phyloP scores from a whole-genome alignment of 352 stramenopile species.

The Pythium volutum region DNA sequence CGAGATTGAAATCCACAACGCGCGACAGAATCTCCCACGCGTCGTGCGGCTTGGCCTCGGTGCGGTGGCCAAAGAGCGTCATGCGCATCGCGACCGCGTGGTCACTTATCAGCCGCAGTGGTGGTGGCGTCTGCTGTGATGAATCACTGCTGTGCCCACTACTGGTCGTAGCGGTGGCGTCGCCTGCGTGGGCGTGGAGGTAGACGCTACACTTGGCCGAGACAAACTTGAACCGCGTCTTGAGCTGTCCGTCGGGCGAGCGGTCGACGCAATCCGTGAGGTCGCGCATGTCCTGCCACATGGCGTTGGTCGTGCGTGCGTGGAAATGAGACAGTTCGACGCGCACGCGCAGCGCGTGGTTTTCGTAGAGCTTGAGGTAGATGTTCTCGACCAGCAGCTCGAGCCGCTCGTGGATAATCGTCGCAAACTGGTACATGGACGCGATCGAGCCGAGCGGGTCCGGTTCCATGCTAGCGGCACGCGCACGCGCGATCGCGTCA shows the following conservation, averaged over 20 bases:
- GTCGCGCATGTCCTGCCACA: conserved; percentile 68
- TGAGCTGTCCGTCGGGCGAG: conserved; percentile 56
- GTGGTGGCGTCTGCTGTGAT: no score
- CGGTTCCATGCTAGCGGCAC: conserved; percentile 41
- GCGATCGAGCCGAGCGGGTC: conserved; percentile 63
- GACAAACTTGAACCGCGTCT: conserved; percentile 63
- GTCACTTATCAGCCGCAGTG: conserved; percentile 37
- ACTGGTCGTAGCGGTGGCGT: not conserved
- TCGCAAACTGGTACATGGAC: conserved; percentile 54
- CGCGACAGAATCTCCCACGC: conserved; percentile 51
- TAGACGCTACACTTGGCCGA: conserved; percentile 49
- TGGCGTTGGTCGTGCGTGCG: conserved; percentile 53
- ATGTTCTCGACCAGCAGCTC: conserved; percentile 52
- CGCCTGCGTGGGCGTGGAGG: conserved; percentile 22
- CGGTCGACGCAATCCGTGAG: conserved; percentile 51
- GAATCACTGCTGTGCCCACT: no score
- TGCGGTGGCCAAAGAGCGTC: conserved; percentile 53
- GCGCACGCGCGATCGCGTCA: conserved; percentile 29
- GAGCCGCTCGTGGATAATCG: conserved; percentile 46
- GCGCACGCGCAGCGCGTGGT: conserved; percentile 32
- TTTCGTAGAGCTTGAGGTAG: conserved; percentile 48
- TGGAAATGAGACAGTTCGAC: conserved; percentile 41
- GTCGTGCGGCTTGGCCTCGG: conserved; percentile 30
- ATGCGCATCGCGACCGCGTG: conserved; percentile 46
- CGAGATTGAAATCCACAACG: conserved; percentile 58